phyloP scores from a whole-genome alignment of 2,329 filamentous ascomycete species.

The Aspergillus sojae region DNA sequence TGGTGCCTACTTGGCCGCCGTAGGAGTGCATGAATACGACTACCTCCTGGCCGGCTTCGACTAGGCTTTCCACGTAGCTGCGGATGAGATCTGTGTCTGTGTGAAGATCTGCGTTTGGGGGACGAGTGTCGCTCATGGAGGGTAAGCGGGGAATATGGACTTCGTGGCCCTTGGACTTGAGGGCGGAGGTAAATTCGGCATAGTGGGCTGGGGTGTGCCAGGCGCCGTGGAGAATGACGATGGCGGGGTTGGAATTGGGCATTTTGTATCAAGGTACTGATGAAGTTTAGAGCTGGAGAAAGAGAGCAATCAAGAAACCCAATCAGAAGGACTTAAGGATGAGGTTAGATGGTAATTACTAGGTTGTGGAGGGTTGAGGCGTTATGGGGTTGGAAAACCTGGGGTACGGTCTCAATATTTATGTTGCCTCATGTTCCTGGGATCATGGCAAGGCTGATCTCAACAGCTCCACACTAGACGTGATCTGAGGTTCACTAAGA shows the following conservation, averaged over 20 bases:
- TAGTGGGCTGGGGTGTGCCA: background rate
- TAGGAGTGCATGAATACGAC: constrained; percentile 16
- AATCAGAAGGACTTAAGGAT: no score
- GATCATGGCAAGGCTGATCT: no score
- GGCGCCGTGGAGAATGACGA: background rate
- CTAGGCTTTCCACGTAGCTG: constrained; percentile 4
- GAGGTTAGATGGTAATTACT: no score
- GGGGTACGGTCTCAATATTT: no score
- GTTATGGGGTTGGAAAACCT: no score
- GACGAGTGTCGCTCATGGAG: background rate
- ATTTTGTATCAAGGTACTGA: background rate
- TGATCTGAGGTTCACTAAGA: no score
- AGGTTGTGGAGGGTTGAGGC: no score
- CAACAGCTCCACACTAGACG: no score
- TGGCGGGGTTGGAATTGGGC: background rate
- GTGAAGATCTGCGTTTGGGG: background rate
- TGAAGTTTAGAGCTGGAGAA: no score
- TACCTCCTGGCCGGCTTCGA: constrained; percentile 3
- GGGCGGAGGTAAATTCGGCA: background rate
- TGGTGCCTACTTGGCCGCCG: constrained; percentile 8
- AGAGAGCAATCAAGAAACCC: no score
- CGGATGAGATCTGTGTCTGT: background rate
- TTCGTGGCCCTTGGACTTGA: background rate
- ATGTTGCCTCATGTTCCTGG: no score
- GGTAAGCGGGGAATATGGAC: background rate